phyloP scores from a whole-genome alignment of 164 flowering plant species.

The Annona squamosa region DNA sequence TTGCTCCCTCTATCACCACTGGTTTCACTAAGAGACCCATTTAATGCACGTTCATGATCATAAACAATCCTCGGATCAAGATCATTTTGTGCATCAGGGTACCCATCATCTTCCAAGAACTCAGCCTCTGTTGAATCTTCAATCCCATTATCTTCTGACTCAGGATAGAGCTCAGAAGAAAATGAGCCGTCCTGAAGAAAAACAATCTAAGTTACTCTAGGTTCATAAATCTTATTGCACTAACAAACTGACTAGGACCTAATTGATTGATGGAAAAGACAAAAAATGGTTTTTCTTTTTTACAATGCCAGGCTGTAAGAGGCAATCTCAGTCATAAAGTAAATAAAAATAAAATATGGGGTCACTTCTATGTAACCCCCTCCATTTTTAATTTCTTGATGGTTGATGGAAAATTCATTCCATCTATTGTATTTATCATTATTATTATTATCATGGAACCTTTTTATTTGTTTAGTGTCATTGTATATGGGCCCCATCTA shows the following conservation, averaged over 20 bases:
- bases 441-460: no score
- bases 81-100: slow-evolving; percentile 32
- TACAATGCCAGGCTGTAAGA: no score
- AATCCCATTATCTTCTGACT: slow-evolving; percentile 68
- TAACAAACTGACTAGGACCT: background rate
- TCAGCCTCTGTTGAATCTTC: slow-evolving; percentile 70
- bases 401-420: no score
- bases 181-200: slow-evolving; percentile 51
- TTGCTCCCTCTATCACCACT: slow-evolving; percentile 30
- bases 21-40: slow-evolving; percentile 41
- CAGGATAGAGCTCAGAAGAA: slow-evolving; percentile 55
- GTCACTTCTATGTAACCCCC: no score
- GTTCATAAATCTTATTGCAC: slow-evolving; percentile 1
- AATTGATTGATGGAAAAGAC: background rate
- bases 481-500: no score
- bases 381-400: no score
- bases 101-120: slow-evolving; percentile 39
- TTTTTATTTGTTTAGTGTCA: no score
- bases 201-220: slow-evolving; percentile 8
- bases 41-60: slow-evolving; percentile 39
- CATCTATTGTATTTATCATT: no score
- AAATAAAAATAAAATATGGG: no score
- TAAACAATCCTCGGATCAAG: slow-evolving; percentile 42
- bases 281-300: no score
- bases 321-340: no score